Percentiles rank a stretch among this genome's conserved stretches.
Evolutionary conservation across 805 yeast species (phyloP).

Genomic region (Wickerhamomyces subpelliculosus): DNA sequence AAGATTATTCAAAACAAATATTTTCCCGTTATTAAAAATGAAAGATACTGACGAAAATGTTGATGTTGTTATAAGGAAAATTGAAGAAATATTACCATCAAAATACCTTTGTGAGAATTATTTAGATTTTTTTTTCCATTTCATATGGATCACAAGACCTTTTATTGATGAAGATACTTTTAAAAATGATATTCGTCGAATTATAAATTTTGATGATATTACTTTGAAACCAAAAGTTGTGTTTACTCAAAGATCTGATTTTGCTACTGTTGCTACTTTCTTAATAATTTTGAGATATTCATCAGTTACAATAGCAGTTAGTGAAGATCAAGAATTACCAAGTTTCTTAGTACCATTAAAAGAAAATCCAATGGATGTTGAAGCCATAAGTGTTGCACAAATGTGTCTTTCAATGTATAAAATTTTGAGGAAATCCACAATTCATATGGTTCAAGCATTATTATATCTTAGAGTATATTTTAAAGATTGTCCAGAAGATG

Average conservation of each 20-base stretch:
- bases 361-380: slow-evolving; percentile 30
- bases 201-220: slow-evolving; percentile 30
- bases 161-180: slow-evolving; percentile 35
- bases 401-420: slow-evolving; percentile 35
- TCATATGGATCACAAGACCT: slow-evolving; percentile 39
- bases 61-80: slow-evolving; percentile 24
- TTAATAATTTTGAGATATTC: slow-evolving; percentile 34
- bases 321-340: slow-evolving; percentile 11
- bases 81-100: slow-evolving; percentile 29
- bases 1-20: background rate
- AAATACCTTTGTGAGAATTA: slow-evolving; percentile 31
- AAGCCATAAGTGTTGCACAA: slow-evolving; percentile 30
- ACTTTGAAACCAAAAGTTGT: slow-evolving; percentile 23
- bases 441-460: slow-evolving; percentile 36
- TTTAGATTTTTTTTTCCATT: slow-evolving; percentile 33
- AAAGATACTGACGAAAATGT: slow-evolving; percentile 15
- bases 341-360: slow-evolving; percentile 14
- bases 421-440: slow-evolving; percentile 26
- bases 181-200: slow-evolving; percentile 15
- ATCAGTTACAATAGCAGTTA: slow-evolving; percentile 26
- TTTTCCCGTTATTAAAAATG: slow-evolving; percentile 7
- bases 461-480: slow-evolving; percentile 32
- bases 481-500: slow-evolving; percentile 38
- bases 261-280: slow-evolving; percentile 32
- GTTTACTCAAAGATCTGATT: slow-evolving; percentile 30